These are phyloP conservation scores for Cercospora beticola DNA, from an alignment of 2,329 filamentous ascomycete genomes.

Conservation along the genomic window DNA sequence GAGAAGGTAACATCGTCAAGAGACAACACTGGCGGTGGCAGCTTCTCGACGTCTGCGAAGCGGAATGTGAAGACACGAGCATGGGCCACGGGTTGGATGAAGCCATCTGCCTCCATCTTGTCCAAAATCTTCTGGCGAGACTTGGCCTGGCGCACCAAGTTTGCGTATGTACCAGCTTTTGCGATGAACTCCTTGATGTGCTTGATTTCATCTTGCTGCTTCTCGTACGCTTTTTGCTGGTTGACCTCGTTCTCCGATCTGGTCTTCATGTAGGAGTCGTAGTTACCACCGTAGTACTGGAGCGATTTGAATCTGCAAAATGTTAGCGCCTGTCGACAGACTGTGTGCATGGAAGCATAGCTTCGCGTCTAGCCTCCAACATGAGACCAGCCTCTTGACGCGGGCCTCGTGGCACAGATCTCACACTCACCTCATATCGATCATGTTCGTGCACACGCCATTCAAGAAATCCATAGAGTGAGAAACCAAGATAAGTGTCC, in stretches of 20 bases:
- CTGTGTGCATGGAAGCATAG: not conserved
- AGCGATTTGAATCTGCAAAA: conserved; percentile 63
- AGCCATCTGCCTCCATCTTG: conserved; percentile 99
- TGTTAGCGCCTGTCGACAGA: not conserved
- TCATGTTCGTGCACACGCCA: conserved; percentile 97
- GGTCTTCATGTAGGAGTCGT: conserved; percentile 95
- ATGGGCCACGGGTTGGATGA: conserved; percentile 83
- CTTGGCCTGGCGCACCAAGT: conserved; percentile 98
- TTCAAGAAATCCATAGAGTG: conserved; percentile 99
- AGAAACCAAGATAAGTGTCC: conserved; percentile 91
- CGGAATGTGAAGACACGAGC: conserved; percentile 96
- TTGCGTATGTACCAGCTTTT: conserved; percentile 98
- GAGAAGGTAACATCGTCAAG: conserved; percentile 98
- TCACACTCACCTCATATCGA: conserved; percentile 76
- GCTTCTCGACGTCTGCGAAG: conserved; percentile 97
- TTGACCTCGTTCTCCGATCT: conserved; percentile 91
- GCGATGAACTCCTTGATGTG: conserved; percentile 99
- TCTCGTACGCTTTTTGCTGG: conserved; percentile 98
- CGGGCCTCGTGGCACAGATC: not conserved
- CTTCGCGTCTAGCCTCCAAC: not conserved
- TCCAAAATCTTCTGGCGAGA: conserved; percentile 99
- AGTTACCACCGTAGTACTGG: conserved; percentile 99
- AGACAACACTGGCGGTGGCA: conserved; percentile 93
- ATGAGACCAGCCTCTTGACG: not conserved
- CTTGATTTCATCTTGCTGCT: conserved; percentile 97